Evolutionary conservation across 2,329 filamentous ascomycete genomes (phyloP).

Genomic region (Talaromyces sp.): DNA sequence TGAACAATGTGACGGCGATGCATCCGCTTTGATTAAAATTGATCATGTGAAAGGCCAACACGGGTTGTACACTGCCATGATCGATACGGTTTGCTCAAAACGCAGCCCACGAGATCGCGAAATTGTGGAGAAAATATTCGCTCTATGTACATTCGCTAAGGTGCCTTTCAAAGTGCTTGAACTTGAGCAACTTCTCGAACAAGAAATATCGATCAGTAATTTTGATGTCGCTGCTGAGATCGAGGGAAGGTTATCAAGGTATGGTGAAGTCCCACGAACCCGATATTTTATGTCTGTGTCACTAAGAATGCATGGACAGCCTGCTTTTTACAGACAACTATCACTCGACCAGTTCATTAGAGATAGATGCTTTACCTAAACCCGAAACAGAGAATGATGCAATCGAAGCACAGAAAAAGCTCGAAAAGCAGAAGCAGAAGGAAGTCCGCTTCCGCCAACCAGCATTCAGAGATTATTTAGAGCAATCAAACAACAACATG

Average conservation of each 20-base stretch:
- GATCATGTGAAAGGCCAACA: conserved; percentile 5
- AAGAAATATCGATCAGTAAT: neutral
- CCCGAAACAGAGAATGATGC: conserved; percentile 1
- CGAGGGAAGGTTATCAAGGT: conserved; percentile 7
- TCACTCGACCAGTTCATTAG: neutral
- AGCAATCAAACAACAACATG: conserved; percentile 2
- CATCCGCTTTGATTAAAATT: neutral
- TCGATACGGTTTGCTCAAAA: conserved; percentile 4
- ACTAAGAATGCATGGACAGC: neutral
- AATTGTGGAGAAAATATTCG: conserved; percentile 9
- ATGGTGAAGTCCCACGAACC: neutral
- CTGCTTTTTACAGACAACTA: conserved; percentile 5
- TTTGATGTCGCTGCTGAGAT: neutral
- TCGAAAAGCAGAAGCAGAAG: neutral
- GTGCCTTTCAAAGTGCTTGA: neutral
- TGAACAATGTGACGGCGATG: conserved; percentile 7
- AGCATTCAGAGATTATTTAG: conserved; percentile 5
- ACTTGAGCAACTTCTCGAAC: conserved; percentile 9
- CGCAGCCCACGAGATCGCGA: conserved; percentile 2
- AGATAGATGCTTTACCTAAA: neutral
- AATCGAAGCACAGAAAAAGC: neutral
- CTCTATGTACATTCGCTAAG: conserved; percentile 5
- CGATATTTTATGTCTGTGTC: neutral
- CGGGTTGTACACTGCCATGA: conserved; percentile 6
- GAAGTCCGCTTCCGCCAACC: conserved; percentile 1